phyloP scores from a whole-genome alignment of 192 early-diverging fungal genomes.

The Gigaspora rosea region DNA sequence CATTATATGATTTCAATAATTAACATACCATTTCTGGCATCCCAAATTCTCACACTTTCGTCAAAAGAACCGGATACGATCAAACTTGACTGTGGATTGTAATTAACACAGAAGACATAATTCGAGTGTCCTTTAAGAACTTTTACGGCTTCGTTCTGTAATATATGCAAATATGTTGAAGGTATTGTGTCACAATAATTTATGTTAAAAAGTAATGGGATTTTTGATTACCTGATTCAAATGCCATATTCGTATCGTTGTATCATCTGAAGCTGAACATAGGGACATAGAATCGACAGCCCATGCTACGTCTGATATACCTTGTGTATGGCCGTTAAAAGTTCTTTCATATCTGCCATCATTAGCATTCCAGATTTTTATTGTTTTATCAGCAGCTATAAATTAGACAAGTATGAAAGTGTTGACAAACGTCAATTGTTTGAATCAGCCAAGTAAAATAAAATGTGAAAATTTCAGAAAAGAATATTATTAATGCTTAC shows the following conservation, averaged over 20 bases:
- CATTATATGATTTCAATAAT: neutral
- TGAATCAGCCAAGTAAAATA: neutral
- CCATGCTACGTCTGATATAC: conserved; percentile 97
- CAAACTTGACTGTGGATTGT: conserved; percentile 89
- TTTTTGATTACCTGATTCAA: conserved; percentile 63
- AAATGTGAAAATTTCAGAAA: neutral
- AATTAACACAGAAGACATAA: conserved; percentile 98
- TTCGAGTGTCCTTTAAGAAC: conserved; percentile 89
- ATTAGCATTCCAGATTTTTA: conserved; percentile 90
- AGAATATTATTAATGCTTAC: conserved; percentile 52
- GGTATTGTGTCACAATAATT: conserved; percentile 6
- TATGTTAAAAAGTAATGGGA: neutral
- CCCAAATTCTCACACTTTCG: conserved; percentile 96
- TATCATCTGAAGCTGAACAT: conserved; percentile 94
- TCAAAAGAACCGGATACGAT: conserved; percentile 98
- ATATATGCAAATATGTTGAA: conserved; percentile 28
- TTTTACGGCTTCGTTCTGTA: neutral
- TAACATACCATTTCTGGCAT: conserved; percentile 75
- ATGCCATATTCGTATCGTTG: conserved; percentile 92
- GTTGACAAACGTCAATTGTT: neutral
- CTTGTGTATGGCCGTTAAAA: conserved; percentile 86
- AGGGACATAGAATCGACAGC: conserved; percentile 86
- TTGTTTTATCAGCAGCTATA: conserved; percentile 91
- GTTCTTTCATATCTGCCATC: conserved; percentile 85
- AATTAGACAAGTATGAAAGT: neutral